Base-by-base conservation (phyloP, 176 grass and related monocot genomes). In the Oryza longistaminata region DNA sequence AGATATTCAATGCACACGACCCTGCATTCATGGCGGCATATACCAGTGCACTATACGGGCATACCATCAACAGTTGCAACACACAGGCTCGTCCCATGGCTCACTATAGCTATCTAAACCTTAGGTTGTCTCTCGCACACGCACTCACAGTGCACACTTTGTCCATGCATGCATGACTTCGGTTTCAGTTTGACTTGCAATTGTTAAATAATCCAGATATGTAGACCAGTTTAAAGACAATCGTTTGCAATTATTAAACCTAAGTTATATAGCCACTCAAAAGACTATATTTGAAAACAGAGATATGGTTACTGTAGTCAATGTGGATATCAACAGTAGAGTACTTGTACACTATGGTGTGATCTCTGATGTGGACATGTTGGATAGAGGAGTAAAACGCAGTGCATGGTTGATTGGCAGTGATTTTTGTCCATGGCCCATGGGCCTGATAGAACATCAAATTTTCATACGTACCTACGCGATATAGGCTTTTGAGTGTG, bases 1-100 rank as follows among this genome's bases (percentile, higher is more conserved):
- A 79, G 70, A 53, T 45, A 85, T 83, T 90, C 40, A 90, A 66
- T 84, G 81, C 85, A 62, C 64, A 62, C 64, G 78, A 69, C 80
- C 81, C 81, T 80, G 40, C 82, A 81, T 88, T 88, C 46, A 85
- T 85, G 75, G 77, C 77, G 10, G 19, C 13, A 64, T 58, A 29
- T 37, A 61, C 16, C 0, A 14, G 13, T 58, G 53, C 53, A 58
- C 53, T 22, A 77, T 77, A 82, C 77, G 35, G 50, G 26, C 68
- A 70, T 72, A 25, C 37, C 39, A 39, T 0, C 50, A 55, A 55
- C 50, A 55, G 50, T 55, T 7, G 50, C 16, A 19, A 34, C 3
- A 35, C 17, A 67, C 74, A 53, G 81, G 48, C 45, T 37, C 70
- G 44, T 89, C 70, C 77, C 33, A 71, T 71, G 65, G 70, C 55